A percentile compares a stretch with the other conserved stretches of the same genome.
Evolutionary conservation across 306 rosid species (phyloP).

Genomic region (Fagus sylvatica): DNA sequence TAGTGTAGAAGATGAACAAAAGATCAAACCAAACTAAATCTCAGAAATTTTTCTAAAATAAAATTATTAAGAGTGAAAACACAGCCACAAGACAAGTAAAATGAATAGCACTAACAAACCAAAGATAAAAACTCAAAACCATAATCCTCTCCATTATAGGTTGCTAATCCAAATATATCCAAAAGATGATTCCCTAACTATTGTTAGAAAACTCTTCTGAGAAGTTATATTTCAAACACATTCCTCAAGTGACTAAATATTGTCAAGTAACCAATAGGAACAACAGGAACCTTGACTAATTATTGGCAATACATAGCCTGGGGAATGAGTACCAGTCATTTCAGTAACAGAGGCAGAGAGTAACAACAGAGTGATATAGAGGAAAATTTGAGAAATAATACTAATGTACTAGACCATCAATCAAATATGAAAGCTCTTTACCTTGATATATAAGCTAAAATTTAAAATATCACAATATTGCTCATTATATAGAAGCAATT

Average conservation of each 20-base stretch:
- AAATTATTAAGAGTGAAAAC: not conserved
- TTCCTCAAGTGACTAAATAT: too few relatives aligned
- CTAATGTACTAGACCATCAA: not conserved
- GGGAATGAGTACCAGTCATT: not conserved
- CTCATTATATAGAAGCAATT: not conserved
- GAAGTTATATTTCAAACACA: not conserved
- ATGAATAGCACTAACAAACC: not conserved
- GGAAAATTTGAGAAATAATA: not conserved
- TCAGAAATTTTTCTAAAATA: not conserved
- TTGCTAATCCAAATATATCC: conserved; percentile 1
- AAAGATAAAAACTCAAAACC: not conserved
- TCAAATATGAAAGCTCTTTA: conserved; percentile 14
- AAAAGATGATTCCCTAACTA: not conserved
- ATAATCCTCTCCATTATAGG: not conserved
- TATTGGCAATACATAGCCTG: not conserved
- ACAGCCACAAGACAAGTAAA: not conserved
- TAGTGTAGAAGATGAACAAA: not conserved
- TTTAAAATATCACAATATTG: not conserved
- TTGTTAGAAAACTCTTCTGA: not conserved
- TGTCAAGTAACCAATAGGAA: not conserved
- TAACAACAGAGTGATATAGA: not conserved
- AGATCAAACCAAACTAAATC: not conserved
- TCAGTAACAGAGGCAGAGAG: not conserved
- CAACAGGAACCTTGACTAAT: not conserved
- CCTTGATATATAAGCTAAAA: conserved; percentile 1